A percentile compares a stretch with the other conserved stretches of the same genome.
Evolutionary conservation across 139 green algal species (phyloP).

Genomic region (Gonium pectorale): DNA sequence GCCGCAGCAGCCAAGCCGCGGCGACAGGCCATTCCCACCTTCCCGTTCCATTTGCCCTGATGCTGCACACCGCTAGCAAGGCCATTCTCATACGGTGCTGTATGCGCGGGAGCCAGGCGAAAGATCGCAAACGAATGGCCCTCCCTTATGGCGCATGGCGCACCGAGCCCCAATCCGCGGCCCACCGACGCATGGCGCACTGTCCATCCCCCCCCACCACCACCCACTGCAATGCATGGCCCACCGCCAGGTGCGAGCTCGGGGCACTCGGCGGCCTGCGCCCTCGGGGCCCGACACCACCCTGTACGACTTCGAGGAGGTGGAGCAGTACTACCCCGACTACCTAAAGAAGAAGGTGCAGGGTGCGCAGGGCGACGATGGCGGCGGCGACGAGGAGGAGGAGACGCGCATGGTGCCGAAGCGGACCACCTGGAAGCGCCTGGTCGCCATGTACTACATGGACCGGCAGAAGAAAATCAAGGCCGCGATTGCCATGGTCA

Average conservation of each 20-base stretch:
- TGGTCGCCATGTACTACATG: slow-evolving; percentile 31
- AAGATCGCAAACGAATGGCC: no score
- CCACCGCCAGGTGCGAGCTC: not conserved
- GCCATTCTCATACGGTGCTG: no score
- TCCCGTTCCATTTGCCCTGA: no score
- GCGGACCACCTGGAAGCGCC: slow-evolving; percentile 29
- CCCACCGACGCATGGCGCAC: not conserved
- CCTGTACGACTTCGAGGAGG: slow-evolving; percentile 43
- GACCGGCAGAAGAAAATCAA: slow-evolving; percentile 18
- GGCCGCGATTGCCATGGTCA: slow-evolving; percentile 41
- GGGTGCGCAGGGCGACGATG: not conserved
- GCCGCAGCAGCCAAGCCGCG: no score
- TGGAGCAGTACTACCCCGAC: slow-evolving; percentile 40
- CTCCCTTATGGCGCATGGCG: no score
- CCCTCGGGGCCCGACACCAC: slow-evolving; percentile 9
- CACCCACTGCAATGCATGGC: no score
- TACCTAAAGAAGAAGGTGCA: slow-evolving; percentile 29
- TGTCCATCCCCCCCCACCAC: not conserved
- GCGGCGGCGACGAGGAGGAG: not conserved
- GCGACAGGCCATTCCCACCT: no score
- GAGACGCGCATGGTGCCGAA: slow-evolving; percentile 40
- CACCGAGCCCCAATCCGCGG: not conserved
- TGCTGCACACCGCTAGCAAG: no score
- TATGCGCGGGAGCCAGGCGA: no score
- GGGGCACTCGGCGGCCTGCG: not conserved